These are phyloP conservation scores for Allium sativum DNA, from an alignment of 106 monocot species.

Conservation along the genomic window DNA sequence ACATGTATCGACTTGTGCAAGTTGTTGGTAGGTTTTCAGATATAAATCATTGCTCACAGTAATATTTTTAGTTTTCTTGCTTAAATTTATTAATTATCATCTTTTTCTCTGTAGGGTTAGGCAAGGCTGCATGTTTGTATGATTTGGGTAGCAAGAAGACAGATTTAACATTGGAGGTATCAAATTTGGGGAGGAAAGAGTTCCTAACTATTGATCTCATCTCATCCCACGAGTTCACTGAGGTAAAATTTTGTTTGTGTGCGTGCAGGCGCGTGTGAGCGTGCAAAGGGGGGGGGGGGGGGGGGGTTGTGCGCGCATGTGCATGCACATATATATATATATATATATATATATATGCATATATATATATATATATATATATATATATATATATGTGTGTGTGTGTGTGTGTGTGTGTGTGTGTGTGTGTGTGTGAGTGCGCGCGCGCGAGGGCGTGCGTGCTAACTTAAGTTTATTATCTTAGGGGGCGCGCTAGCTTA, in stretches of 20 bases:
- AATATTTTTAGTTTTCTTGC: not conserved
- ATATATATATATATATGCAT: too few species aligned
- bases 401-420: too few species aligned
- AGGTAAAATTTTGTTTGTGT: constrained; percentile 25
- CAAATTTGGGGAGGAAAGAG: constrained; percentile 86
- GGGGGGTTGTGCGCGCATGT: too few species aligned
- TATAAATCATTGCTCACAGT: not conserved
- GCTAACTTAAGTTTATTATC: too few species aligned
- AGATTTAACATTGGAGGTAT: constrained; percentile 73
- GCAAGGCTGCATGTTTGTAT: constrained; percentile 52
- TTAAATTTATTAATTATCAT: not conserved
- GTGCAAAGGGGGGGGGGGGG: too few species aligned
- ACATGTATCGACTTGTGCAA: constrained; percentile 83
- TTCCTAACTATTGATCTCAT: constrained; percentile 76
- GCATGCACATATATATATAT: too few species aligned
- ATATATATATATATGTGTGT: too few species aligned
- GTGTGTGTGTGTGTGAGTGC: too few species aligned
- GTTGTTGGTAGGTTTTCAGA: constrained; percentile 51
- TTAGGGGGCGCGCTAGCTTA: too few species aligned
- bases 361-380: too few species aligned
- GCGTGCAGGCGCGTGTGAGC: too few species aligned
- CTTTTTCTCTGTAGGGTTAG: constrained; percentile 38
- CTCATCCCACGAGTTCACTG: constrained; percentile 95
- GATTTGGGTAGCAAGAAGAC: constrained; percentile 70
- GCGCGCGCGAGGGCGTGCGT: too few species aligned